phyloP scores from a whole-genome alignment of 768 basidiomycete genomes.

The Filobasidium floriforme region DNA sequence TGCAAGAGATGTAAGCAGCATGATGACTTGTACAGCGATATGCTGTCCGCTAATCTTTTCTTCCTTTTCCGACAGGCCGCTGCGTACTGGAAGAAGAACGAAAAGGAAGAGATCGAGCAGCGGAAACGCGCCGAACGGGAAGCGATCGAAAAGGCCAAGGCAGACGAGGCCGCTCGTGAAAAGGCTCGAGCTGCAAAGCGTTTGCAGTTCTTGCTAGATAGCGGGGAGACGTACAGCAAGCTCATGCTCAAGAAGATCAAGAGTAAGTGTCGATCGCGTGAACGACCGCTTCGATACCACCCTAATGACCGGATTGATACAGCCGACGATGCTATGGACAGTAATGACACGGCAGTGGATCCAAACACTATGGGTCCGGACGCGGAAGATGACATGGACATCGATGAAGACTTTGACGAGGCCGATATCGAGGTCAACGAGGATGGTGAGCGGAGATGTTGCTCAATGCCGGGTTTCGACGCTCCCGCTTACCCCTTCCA shows the following conservation, averaged over 20 bases:
- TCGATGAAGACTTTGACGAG: slow-evolving; percentile 6
- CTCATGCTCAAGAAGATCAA: slow-evolving; percentile 89
- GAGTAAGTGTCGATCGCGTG: slow-evolving; percentile 30
- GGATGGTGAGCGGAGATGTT: slow-evolving; percentile 3
- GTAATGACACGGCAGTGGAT: slow-evolving; percentile 5
- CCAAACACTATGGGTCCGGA: not conserved
- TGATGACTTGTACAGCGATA: not conserved
- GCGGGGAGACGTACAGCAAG: slow-evolving; percentile 96
- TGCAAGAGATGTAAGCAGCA: slow-evolving; percentile 34
- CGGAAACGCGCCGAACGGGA: slow-evolving; percentile 92
- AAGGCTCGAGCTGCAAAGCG: slow-evolving; percentile 88
- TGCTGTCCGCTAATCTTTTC: slow-evolving; percentile 7
- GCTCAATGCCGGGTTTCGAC: not conserved
- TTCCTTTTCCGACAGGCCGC: slow-evolving; percentile 57
- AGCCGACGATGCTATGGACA: slow-evolving; percentile 24
- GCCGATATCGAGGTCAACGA: slow-evolving; percentile 17
- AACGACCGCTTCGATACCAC: not conserved
- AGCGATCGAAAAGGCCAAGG: slow-evolving; percentile 49
- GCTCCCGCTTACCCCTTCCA: not conserved
- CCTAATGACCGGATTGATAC: not conserved
- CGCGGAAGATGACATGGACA: slow-evolving; percentile 13
- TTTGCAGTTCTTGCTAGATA: slow-evolving; percentile 95
- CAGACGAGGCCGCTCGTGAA: slow-evolving; percentile 55
- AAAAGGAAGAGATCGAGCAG: slow-evolving; percentile 87
- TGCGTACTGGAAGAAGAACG: slow-evolving; percentile 95